These are phyloP conservation scores for Thermothielavioides terrestris DNA, from an alignment of 495 filamentous ascomycete genomes.

Conservation along the genomic window DNA sequence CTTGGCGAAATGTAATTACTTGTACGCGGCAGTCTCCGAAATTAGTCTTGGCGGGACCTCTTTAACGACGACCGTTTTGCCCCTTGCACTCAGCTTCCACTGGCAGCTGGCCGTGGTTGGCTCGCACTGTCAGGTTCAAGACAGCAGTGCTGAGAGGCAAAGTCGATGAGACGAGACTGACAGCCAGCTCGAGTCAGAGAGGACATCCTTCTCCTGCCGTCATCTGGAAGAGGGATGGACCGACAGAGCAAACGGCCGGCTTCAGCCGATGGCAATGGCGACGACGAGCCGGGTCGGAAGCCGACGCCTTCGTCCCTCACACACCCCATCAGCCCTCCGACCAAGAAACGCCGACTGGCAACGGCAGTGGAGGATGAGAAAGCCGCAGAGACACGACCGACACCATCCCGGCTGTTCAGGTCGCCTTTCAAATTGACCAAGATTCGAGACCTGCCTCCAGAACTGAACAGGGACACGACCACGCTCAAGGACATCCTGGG, in stretches of 20 bases:
- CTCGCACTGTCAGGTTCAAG: neutral
- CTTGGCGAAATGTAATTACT: too few species aligned
- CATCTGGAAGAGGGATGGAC: conserved; percentile 4
- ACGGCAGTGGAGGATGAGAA: neutral
- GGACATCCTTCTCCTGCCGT: neutral
- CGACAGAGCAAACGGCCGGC: conserved; percentile 1
- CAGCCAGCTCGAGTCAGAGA: neutral
- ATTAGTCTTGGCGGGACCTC: too few species aligned
- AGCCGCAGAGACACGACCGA: neutral
- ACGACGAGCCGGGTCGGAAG: neutral
- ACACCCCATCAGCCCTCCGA: conserved; percentile 35
- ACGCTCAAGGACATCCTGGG: conserved; percentile 64
- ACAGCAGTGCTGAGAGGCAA: too few species aligned
- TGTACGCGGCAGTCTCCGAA: too few species aligned
- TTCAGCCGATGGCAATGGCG: neutral
- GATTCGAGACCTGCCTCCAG: conserved; percentile 54
- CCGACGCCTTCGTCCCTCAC: conserved; percentile 23
- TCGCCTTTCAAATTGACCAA: conserved; percentile 72
- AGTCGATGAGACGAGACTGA: too few species aligned
- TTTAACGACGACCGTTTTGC: neutral
- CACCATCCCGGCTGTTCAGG: conserved; percentile 4
- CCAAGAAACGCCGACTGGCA: conserved; percentile 24
- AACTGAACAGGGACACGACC: conserved; percentile 59
- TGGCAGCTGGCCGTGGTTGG: neutral
- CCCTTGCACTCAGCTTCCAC: neutral